Conservation (phyloP, 2,329 filamentous ascomycete species). For the Colletotrichum camelliae region DNA sequence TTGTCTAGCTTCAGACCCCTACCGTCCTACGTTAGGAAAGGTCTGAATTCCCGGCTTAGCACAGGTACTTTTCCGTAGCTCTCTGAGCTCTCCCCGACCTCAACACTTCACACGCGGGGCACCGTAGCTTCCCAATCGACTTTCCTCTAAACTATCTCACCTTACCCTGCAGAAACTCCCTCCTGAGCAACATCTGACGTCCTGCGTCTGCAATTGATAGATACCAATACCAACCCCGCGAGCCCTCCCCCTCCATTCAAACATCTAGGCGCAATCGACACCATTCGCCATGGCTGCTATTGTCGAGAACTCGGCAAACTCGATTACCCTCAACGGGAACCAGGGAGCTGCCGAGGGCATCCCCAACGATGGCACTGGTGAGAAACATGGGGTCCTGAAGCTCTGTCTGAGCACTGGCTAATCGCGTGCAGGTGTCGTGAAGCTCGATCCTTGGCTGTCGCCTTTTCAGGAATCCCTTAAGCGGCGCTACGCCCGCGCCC, state of each 20-base stretch:
- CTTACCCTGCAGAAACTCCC: background rate
- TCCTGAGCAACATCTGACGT: conserved; percentile 1
- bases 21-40: conserved; percentile 19
- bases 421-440: conserved; percentile 71
- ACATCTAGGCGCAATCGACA: background rate
- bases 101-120: conserved; percentile 14
- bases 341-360: conserved; percentile 52
- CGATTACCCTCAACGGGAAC: conserved; percentile 40
- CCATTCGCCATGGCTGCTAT: conserved; percentile 9
- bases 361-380: conserved; percentile 76
- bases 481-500: conserved; percentile 77
- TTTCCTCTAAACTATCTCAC: background rate
- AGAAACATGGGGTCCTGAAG: conserved; percentile 25
- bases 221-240: background rate
- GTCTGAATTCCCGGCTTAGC: conserved; percentile 4
- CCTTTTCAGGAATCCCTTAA: conserved; percentile 83
- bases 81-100: conserved; percentile 10
- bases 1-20: conserved; percentile 19
- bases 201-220: background rate
- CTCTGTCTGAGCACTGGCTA: background rate
- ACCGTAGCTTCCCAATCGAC: background rate
- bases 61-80: conserved; percentile 9
- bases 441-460: conserved; percentile 87
- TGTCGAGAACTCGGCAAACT: conserved; percentile 48
- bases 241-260: conserved; percentile 4